A percentile compares a stretch with the other conserved stretches of the same genome.
Conservation (phyloP, 371 early-diverging fungal species). For the Mucor lusitanicus region DNA sequence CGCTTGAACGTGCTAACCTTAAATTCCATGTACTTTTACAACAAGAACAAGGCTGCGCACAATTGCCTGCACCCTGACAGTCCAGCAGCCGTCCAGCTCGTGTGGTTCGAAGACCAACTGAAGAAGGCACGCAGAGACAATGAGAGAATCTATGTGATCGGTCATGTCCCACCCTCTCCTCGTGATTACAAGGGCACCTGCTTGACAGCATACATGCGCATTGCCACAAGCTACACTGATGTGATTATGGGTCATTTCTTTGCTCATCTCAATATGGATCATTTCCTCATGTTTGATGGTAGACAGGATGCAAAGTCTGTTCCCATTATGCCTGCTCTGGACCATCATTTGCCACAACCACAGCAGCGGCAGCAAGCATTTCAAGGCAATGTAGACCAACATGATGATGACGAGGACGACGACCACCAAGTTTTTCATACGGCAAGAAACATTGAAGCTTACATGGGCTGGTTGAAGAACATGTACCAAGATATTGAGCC, state of each 20-base stretch:
- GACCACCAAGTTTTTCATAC: slow-evolving; percentile 19
- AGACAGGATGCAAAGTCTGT: slow-evolving; percentile 16
- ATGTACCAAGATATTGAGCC: slow-evolving; percentile 34
- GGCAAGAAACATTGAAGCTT: slow-evolving; percentile 30
- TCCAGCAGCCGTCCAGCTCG: slow-evolving; percentile 68
- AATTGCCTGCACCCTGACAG: slow-evolving; percentile 60
- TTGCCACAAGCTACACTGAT: slow-evolving; percentile 61
- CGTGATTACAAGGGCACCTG: slow-evolving; percentile 69
- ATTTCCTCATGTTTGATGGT: slow-evolving; percentile 61
- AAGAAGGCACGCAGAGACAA: slow-evolving; percentile 34
- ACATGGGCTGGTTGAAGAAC: slow-evolving; percentile 33
- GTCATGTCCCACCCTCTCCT: slow-evolving; percentile 76
- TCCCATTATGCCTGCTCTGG: not conserved
- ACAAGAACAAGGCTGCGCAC: slow-evolving; percentile 65
- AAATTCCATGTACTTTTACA: slow-evolving; percentile 76
- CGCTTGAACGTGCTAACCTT: slow-evolving; percentile 59
- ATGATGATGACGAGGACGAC: slow-evolving; percentile 14
- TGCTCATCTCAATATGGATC: slow-evolving; percentile 85
- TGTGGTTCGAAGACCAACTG: slow-evolving; percentile 71
- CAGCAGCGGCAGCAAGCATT: not conserved
- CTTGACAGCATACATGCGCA: slow-evolving; percentile 56
- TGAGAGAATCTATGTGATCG: slow-evolving; percentile 60
- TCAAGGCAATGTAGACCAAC: not conserved
- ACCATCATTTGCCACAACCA: not conserved
- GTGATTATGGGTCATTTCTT: slow-evolving; percentile 73